Evolutionary conservation across 148 eudicot species (phyloP), one percentile per base, ranked within the genome.

Genomic region (Rhododendron simsii): DNA sequence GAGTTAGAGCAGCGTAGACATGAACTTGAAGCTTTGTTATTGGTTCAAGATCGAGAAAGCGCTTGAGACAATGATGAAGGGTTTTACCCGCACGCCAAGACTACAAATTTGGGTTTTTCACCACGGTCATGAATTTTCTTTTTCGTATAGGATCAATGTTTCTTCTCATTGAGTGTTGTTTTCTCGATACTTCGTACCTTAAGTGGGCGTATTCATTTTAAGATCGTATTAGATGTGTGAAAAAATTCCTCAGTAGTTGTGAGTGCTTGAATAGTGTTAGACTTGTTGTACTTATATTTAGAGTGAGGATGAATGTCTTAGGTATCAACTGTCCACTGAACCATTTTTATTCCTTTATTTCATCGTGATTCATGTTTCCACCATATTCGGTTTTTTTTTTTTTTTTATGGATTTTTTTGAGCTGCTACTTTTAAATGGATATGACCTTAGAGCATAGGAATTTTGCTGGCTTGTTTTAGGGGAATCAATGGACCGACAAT

Each of bases 11-110:
- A 86, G 74, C 92, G 93, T 71, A 89, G 91, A 78, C 90, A 91
- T 86, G 98, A 96, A 83, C 98, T 95, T n/a, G 96, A 96, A 88
- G 90, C 96, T 85, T 85, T 94, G 90, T 85, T 96, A 89, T 86
- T 96, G 90, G 61, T 92, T 47, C 87, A 81, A 23, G 92, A 45
- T 3, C 39, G 3, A 41, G 45, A 41, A 41, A 41, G 45, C 0
- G 50, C 50, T 47, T 47, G 11, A 47, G 50, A 47, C 82, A 28
- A 16, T 5, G 50, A 30, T 41, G 45, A 57, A 23, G 41, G 45
- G 45, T 41, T 41, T 41, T 41, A 41, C 45, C 45, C 45, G 7
- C 45, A 6, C 7, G 45, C 45, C 7, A 41, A 6, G 45, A 41
- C 45, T 41, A 41, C 45, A 41, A 41, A 41, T 41, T 41, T 6